A percentile compares a stretch with the other conserved stretches of the same genome.
These are phyloP conservation scores for Backusella westeae DNA, from an alignment of 192 early-diverging fungal species.

Conservation along the genomic window DNA sequence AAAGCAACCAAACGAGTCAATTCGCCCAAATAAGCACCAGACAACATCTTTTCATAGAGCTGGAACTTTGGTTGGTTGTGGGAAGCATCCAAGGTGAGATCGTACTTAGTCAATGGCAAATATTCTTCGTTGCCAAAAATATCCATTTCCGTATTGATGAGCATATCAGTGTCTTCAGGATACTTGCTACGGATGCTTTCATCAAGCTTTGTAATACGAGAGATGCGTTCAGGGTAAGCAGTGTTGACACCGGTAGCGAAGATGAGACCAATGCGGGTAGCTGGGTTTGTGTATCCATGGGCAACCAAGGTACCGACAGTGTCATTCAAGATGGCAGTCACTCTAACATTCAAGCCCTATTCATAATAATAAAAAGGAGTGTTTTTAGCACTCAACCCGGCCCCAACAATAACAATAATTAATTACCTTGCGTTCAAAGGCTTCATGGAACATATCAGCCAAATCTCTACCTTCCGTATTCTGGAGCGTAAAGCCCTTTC, in stretches of 20 bases:
- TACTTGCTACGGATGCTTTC: slow-evolving; percentile 41
- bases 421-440: slow-evolving; percentile 64
- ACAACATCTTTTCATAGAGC: slow-evolving; percentile 96
- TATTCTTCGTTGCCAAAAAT: slow-evolving; percentile 73
- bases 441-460: slow-evolving; percentile 78
- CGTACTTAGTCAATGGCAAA: slow-evolving; percentile 85
- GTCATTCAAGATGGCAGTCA: slow-evolving; percentile 94
- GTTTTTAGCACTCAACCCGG: background rate
- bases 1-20: slow-evolving; percentile 75
- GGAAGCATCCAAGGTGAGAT: slow-evolving; percentile 76
- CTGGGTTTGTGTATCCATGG: slow-evolving; percentile 81
- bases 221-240: slow-evolving; percentile 85
- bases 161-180: slow-evolving; percentile 68
- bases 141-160: slow-evolving; percentile 97
- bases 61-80: slow-evolving; percentile 81
- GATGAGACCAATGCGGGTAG: slow-evolving; percentile 84
- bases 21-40: slow-evolving; percentile 94
- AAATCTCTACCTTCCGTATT: slow-evolving; percentile 85
- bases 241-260: slow-evolving; percentile 96
- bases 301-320: slow-evolving; percentile 92
- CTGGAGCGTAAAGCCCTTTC: slow-evolving; percentile 83
- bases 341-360: slow-evolving; percentile 64
- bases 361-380: background rate
- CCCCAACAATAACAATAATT: background rate
- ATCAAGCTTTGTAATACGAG: slow-evolving; percentile 74